Evolutionary conservation across 1,284 basidiomycete species (phyloP), one percentile per base, ranked within the genome.

Genomic region (Apiotrichum montevideense): DNA sequence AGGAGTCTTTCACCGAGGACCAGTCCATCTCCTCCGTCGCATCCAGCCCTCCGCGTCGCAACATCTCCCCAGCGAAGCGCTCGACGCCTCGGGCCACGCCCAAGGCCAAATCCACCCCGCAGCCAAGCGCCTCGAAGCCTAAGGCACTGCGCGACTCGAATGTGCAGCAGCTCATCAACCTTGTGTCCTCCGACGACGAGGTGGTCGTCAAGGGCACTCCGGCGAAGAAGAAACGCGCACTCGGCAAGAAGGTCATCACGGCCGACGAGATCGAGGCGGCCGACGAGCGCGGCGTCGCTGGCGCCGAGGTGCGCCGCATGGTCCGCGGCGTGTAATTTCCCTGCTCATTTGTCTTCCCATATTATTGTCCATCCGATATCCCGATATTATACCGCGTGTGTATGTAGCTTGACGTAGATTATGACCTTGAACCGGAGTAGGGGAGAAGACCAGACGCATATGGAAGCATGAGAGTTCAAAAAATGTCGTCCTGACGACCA

Each of bases 191-290:
- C 29, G 66, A 66, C 43, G 60, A 56, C 7, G 39, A 45, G n/a
- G 39, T 57, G 14, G 63, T 62, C 35, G 58, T 63, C 50, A 51
- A 52, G 3, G 69, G 66, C 29, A 69, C 76, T 51, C 66, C 71
- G 2, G 74, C 74, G 37, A 73, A 62, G 43, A 79, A 79, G 63
- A 82, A 81, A 71, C 81, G 80, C 56, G 75, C 77, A 47, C 68
- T 81, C 32, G 79, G 78, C 14, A 80, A 75, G 67, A 52, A 78
- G 57, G 68, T 79, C 10, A 63, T 79, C 13, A 80, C 76, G 5
- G 80, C 80, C 55, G 79, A 80, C 46, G 78, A 79, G 52, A 79
- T 80, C 11, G 49, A 49, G 39, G 43, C 52, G 7, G 45, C 37
- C 53, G 62, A 56, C 34, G 70, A 66, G 3, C 65, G 68, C 21